Conservation (phyloP, 257 asterid species). For the Cinchona pubescens region DNA sequence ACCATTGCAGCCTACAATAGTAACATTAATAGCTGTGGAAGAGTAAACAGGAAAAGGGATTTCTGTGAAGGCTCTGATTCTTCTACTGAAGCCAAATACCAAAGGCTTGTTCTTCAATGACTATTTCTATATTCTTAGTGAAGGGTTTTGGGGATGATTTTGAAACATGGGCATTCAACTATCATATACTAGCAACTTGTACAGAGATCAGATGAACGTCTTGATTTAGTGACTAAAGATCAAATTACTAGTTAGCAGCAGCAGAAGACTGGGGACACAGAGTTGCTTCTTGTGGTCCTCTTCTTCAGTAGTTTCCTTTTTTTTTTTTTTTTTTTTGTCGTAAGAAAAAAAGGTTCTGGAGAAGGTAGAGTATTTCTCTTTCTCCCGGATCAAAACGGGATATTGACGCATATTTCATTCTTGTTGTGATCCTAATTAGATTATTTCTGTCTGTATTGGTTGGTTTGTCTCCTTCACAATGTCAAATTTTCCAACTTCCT, state of each 20-base stretch:
- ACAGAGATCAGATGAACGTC: background rate
- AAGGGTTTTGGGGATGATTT: background rate
- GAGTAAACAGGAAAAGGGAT: constrained; percentile 57
- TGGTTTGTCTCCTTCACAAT: constrained; percentile 7
- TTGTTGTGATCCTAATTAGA: no score
- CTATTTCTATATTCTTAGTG: background rate
- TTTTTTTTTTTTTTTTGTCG: no score
- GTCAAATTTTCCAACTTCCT: constrained; percentile 4
- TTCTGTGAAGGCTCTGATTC: constrained; percentile 41
- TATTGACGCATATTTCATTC: no score
- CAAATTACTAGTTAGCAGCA: background rate
- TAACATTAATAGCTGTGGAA: constrained; percentile 34
- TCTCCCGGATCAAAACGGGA: no score
- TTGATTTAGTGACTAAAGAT: constrained; percentile 1
- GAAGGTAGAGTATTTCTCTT: no score
- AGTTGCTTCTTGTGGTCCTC: background rate
- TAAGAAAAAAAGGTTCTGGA: no score
- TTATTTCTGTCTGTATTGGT: background rate
- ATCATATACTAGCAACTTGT: constrained; percentile 4
- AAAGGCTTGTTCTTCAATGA: constrained; percentile 55
- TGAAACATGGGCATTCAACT: background rate
- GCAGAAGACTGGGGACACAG: background rate
- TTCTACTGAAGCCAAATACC: constrained; percentile 47
- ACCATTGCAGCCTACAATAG: constrained; percentile 12
- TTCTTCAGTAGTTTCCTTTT: background rate